phyloP scores from a whole-genome alignment of 352 stramenopile genomes.

The Phytopythium aichiense region DNA sequence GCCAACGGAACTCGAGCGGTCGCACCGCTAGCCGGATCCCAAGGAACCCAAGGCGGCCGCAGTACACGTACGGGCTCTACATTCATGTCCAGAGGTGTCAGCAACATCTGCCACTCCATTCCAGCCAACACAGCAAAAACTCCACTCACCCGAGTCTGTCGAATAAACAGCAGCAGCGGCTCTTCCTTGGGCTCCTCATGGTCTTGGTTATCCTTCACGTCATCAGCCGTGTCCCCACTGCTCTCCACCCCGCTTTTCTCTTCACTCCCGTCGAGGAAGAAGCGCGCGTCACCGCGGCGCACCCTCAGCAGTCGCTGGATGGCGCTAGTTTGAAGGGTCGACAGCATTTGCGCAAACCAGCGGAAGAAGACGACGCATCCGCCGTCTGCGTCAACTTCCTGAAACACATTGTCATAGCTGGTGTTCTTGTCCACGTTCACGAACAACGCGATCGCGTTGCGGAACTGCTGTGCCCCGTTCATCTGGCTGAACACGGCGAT shows the following conservation, averaged over 20 bases:
- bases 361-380: slow-evolving; percentile 35
- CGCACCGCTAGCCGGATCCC: slow-evolving; percentile 20
- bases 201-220: neutral
- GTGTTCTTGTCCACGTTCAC: slow-evolving; percentile 35
- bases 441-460: slow-evolving; percentile 52
- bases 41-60: slow-evolving; percentile 49
- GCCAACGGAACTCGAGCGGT: slow-evolving; percentile 65
- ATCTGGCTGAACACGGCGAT: slow-evolving; percentile 31
- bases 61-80: slow-evolving; percentile 63
- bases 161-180: slow-evolving; percentile 50
- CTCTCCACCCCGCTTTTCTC: too few species aligned
- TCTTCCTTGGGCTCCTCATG: neutral
- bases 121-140: neutral
- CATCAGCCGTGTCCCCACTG: slow-evolving; percentile 9
- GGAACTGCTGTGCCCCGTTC: slow-evolving; percentile 47
- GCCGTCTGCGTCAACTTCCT: slow-evolving; percentile 11
- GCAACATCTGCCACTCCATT: neutral
- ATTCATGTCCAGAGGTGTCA: neutral
- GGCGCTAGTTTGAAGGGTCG: slow-evolving; percentile 21
- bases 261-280: slow-evolving; percentile 21
- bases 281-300: slow-evolving; percentile 21
- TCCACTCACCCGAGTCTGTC: slow-evolving; percentile 28
- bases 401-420: slow-evolving; percentile 48
- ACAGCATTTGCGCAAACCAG: slow-evolving; percentile 45
- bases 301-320: slow-evolving; percentile 26